Base-by-base conservation (phyloP, 192 early-diverging fungal genomes). In the Phycomyces blakesleeanus region DNA sequence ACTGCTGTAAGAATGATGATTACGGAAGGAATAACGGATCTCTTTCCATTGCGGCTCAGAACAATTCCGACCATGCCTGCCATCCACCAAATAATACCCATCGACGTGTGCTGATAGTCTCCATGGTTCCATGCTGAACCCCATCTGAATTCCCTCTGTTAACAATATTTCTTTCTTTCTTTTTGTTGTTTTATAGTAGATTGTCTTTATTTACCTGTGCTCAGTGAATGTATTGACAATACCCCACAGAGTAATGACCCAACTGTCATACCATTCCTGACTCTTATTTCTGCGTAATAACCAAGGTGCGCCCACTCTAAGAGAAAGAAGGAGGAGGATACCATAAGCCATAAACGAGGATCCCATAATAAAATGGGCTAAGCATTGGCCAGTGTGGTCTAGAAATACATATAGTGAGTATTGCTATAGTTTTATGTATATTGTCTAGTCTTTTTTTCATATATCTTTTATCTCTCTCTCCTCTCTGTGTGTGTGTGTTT, bases 301-400 rank as follows among this genome's bases (percentile, higher is more conserved):
- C 85, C 85, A 88, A 8, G 80, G 82, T 1, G 69, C 72, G 16
- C 83, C 86, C 24, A 88, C 68, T 14, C 78, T 80, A 51, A 87
- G 52, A 2, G 77, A 70, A 21, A 88, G 52, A 25, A 88, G 63
- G 50, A 85, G 63, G 42, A 83, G 76, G 9, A 88, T 76, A 51
- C 86, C 86, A 67, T 88, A 88, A 12, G 72, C 83, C 34, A 85
- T 68, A 73, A 88, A 88, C 47, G 86, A 86, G 37, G 82, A 84
- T 29, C 86, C 86, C 86, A 88, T 88, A 57, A 88, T 88, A 60
- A 86, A 80, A 63, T 88, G 86, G 2, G 86, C 86, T 59, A 88
- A 64, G 49, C 86, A 88, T 62, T 88, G 86, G 20, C 85, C 86
- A 5, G 77, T 74, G 53, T 76, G 74, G 2, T 83, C 86, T 76